Conservation (phyloP, 805 yeast species). For the Cyberlindnera maritima region DNA sequence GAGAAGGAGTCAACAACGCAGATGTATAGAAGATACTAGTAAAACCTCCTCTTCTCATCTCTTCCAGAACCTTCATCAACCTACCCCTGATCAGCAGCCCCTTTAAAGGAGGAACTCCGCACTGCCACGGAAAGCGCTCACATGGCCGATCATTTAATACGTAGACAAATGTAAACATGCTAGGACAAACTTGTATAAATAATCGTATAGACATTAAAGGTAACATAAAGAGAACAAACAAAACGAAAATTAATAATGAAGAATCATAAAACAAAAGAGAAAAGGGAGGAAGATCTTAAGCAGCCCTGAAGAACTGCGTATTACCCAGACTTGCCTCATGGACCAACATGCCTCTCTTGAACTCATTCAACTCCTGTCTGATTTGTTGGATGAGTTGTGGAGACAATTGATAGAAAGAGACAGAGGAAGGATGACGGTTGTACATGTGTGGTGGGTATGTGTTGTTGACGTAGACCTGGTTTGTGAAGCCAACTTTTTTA, state of each 20-base stretch:
- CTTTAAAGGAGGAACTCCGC: no score
- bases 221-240: background rate
- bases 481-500: constrained; percentile 43
- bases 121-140: no score
- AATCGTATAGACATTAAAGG: constrained; percentile 3
- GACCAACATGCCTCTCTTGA: constrained; percentile 67
- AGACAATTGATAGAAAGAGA: constrained; percentile 38
- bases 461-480: constrained; percentile 45
- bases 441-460: constrained; percentile 52
- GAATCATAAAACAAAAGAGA: background rate
- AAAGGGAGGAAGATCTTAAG: background rate
- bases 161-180: no score
- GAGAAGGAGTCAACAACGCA: no score
- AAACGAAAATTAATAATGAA: background rate
- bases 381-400: constrained; percentile 51
- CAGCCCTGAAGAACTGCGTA: constrained; percentile 62
- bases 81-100: no score
- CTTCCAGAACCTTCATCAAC: no score
- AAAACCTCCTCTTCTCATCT: no score
- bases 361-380: constrained; percentile 62
- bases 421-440: constrained; percentile 50
- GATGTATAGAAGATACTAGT: no score
- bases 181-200: no score
- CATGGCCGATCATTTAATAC: no score
- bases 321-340: constrained; percentile 57